These are phyloP conservation scores for Endoconidiophora laricicola DNA, from an alignment of 2,329 filamentous ascomycete species.

Conservation along the genomic window DNA sequence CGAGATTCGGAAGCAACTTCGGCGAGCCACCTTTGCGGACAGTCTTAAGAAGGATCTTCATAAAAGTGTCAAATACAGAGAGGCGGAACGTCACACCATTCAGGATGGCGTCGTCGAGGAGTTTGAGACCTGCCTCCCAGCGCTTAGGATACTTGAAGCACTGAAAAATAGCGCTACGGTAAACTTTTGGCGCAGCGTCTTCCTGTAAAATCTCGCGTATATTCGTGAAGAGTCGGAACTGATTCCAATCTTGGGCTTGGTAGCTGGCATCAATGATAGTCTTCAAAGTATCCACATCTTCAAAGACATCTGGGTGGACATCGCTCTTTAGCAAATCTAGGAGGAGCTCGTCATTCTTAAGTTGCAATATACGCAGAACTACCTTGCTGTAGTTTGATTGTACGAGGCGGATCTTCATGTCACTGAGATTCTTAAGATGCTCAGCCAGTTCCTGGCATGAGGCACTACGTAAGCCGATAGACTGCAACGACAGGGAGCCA, in stretches of 20 bases:
- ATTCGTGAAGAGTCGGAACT: constrained; percentile 27
- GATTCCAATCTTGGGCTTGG: constrained; percentile 22
- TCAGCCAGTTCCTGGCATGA: constrained; percentile 5
- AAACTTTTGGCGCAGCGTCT: constrained; percentile 14
- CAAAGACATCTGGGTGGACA: constrained; percentile 39
- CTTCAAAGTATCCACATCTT: constrained; percentile 26
- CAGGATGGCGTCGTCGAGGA: constrained; percentile 3
- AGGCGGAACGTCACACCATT: not conserved
- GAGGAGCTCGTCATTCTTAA: constrained; percentile 35
- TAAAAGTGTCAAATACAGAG: constrained; percentile 6
- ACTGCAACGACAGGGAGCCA: constrained; percentile 60
- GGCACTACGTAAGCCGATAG: constrained; percentile 45
- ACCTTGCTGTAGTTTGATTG: constrained; percentile 48
- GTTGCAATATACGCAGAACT: constrained; percentile 44
- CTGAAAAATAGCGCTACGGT: constrained; percentile 16
- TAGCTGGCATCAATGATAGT: constrained; percentile 22
- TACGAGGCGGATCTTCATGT: constrained; percentile 44
- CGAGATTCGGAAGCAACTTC: not conserved
- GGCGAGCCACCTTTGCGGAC: too few species aligned
- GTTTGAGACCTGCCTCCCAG: constrained; percentile 17
- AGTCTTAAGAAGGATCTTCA: not conserved
- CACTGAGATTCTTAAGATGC: not conserved
- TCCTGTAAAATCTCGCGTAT: constrained; percentile 21
- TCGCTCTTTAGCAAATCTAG: constrained; percentile 31
- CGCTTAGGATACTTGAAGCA: constrained; percentile 17